Evolutionary conservation across 306 rosid species (phyloP).

Genomic region (Vigna hirtella): DNA sequence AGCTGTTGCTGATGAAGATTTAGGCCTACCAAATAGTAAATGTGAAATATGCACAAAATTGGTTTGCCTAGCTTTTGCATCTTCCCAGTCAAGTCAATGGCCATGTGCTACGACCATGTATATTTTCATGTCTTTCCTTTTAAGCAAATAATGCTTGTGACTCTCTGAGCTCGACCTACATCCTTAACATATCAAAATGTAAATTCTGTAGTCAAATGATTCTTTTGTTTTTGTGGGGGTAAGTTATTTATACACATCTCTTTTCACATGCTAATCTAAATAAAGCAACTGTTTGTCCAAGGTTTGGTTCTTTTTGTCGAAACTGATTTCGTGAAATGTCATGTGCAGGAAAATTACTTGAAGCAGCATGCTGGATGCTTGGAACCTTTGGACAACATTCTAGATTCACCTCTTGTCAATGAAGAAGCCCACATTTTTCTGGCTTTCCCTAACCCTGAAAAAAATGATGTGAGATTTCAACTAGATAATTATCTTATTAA

Average conservation of each 20-base stretch:
- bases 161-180: conserved; percentile 3
- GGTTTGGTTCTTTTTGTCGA: conserved; percentile 1
- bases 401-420: conserved; percentile 71
- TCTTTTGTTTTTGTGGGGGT: not conserved
- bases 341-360: conserved; percentile 78
- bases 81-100: conserved; percentile 20
- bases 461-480: conserved; percentile 47
- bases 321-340: conserved; percentile 35
- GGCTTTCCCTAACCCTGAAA: conserved; percentile 2
- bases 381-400: conserved; percentile 70
- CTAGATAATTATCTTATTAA: not conserved
- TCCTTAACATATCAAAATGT: conserved; percentile 21
- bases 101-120: conserved; percentile 5
- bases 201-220: conserved; percentile 1
- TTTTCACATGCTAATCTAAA: conserved; percentile 34
- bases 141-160: conserved; percentile 24
- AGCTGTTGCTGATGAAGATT: conserved; percentile 27
- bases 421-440: conserved; percentile 40
- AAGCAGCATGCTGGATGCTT: conserved; percentile 75
- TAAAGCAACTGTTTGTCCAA: conserved; percentile 3
- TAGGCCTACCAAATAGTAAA: conserved; percentile 26
- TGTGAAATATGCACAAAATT: not conserved
- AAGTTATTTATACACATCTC: conserved; percentile 23
- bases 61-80: conserved; percentile 19
- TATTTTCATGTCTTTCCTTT: conserved; percentile 39